Conservation (phyloP, 108 stramenopile species). For the Hondaea fermentalgiana region DNA sequence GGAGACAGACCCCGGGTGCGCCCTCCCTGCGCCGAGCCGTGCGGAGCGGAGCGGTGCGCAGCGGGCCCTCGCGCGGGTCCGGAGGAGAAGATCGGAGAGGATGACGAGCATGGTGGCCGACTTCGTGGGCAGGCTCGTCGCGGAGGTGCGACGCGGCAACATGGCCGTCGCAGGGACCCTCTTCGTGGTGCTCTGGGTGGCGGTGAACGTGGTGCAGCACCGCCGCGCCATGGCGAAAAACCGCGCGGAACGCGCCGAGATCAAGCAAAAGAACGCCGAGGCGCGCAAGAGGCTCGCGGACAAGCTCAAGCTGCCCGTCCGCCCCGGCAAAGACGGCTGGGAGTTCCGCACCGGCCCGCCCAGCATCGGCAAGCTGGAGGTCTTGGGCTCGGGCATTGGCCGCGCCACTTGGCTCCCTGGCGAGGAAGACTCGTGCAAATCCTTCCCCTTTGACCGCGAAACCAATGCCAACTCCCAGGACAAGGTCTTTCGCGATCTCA, state of each 20-base stretch:
- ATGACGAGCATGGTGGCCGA: too few species aligned
- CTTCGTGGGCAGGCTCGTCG: too few species aligned
- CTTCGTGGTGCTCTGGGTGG: background rate
- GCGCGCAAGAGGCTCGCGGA: background rate
- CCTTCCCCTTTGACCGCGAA: background rate
- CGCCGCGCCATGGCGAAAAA: background rate
- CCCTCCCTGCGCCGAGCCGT: too few species aligned
- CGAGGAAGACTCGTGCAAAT: background rate
- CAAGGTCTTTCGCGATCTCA: constrained; percentile 5
- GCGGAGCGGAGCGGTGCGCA: too few species aligned
- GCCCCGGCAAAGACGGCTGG: background rate
- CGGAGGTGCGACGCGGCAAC: too few species aligned
- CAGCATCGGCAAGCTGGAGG: background rate
- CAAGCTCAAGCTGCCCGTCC: background rate
- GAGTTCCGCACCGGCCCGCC: background rate
- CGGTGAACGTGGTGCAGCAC: background rate
- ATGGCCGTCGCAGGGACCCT: background rate
- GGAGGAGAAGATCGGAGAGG: too few species aligned
- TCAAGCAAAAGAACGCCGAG: background rate
- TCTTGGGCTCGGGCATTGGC: background rate
- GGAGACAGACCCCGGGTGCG: too few species aligned
- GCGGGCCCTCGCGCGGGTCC: too few species aligned
- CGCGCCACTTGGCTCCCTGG: background rate
- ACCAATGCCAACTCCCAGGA: background rate
- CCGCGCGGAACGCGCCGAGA: background rate